Evolutionary conservation across 2,329 filamentous ascomycete genomes (phyloP), one percentile per base, ranked within the genome.

Genomic region (Rachicladosporium sp.): DNA sequence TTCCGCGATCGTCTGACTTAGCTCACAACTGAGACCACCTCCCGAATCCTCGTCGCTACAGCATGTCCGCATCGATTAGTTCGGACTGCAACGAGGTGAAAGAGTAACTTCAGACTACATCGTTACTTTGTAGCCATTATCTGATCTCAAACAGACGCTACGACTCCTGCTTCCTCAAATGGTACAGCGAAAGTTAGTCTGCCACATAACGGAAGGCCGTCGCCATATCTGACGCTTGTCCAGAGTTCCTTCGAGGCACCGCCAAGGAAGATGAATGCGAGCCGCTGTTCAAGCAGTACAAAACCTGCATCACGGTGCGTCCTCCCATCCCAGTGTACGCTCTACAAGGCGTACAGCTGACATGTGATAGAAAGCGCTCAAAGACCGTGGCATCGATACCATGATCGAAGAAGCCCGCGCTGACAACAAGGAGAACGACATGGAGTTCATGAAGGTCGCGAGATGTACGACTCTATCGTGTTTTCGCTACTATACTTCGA

Each of bases 91-190:
- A 95, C 52, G 82, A 93, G 56, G 76, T 89, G 49, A 96, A 96
- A 67, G 89, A 95, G n/a, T n/a, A n/a, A n/a, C n/a, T n/a, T n/a
- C n/a, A n/a, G n/a, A n/a, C n/a, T n/a, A n/a, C n/a, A n/a, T n/a
- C n/a, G n/a, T n/a, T n/a, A n/a, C n/a, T n/a, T n/a, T n/a, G n/a
- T n/a, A n/a, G n/a, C n/a, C n/a, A n/a, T n/a, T n/a, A n/a, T n/a
- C n/a, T n/a, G n/a, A n/a, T n/a, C n/a, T n/a, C n/a, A n/a, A n/a
- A n/a, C 46, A 95, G 88, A 60, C 84, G 80, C 52, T 98, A 98
- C 59, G 91, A 98, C 62, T 88, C 82, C 38, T 98, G 91, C 66
- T 98, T 98, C 60, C 68, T 98, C 48, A 96, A 94, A 66, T 98
- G 91, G 91, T 98, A 98, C 63, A 95, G 88, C 58, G 91, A 98